A percentile compares a stretch with the other conserved stretches of the same genome.
These are phyloP conservation scores for Penicillium silybi DNA, from an alignment of 495 filamentous ascomycete species.

Conservation along the genomic window DNA sequence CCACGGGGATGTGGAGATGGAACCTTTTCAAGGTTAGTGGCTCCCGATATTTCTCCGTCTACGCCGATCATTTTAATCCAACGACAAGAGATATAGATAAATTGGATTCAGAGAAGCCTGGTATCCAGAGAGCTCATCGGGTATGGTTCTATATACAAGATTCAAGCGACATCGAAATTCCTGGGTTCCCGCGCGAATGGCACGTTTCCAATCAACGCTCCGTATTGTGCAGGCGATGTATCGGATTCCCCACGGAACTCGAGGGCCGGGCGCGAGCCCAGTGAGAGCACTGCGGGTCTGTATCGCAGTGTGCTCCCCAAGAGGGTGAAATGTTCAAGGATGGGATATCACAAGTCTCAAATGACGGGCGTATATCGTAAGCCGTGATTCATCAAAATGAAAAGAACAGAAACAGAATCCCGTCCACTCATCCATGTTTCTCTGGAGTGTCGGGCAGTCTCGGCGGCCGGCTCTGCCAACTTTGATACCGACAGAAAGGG, in stretches of 20 bases:
- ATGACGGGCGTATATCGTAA: conserved; percentile 17
- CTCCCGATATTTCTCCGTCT: conserved; percentile 10
- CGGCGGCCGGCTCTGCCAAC: conserved; percentile 5
- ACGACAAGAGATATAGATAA: neutral
- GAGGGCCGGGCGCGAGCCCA: conserved; percentile 2
- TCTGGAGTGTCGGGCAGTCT: conserved; percentile 11
- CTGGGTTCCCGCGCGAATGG: neutral
- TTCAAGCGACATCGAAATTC: neutral
- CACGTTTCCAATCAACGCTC: too few species aligned
- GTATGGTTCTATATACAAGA: neutral
- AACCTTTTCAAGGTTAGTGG: neutral
- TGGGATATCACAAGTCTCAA: conserved; percentile 10
- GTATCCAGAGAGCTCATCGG: neutral
- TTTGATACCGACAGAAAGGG: conserved; percentile 12
- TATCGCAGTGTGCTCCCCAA: neutral
- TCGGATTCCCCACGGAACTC: neutral
- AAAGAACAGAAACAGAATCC: neutral
- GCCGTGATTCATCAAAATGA: conserved; percentile 17
- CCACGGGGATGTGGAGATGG: conserved; percentile 3
- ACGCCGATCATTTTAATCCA: neutral
- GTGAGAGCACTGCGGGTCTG: neutral
- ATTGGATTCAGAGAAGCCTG: neutral
- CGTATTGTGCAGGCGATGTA: too few species aligned
- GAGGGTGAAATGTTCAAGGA: neutral
- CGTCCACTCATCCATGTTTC: conserved; percentile 9